These are phyloP conservation scores for Fusarium globosum DNA, from an alignment of 2,329 filamentous ascomycete species.

Conservation along the genomic window DNA sequence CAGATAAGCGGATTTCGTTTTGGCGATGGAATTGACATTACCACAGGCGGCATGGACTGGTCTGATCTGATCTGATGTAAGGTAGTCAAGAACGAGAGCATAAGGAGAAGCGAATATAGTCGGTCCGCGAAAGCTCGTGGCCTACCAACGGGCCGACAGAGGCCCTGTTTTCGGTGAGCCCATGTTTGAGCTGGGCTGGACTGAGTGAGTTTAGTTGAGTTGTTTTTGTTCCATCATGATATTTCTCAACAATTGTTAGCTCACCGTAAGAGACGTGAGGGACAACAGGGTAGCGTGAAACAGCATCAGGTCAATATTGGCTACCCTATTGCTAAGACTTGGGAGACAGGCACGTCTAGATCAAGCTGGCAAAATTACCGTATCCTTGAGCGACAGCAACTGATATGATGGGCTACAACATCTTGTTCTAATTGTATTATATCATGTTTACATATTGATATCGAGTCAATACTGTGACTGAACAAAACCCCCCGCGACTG, in stretches of 20 bases:
- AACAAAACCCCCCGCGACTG: slow-evolving; percentile 15
- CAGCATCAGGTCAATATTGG: not conserved
- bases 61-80: slow-evolving; percentile 11
- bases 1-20: slow-evolving; percentile 37
- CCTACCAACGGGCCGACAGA: slow-evolving; percentile 38
- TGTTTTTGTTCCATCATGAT: slow-evolving; percentile 13
- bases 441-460: slow-evolving; percentile 16
- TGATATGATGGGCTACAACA: not conserved
- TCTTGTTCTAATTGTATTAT: not conserved
- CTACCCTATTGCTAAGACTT: not conserved
- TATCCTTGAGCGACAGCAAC: not conserved
- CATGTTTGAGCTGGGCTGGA: not conserved
- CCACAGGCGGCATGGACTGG: slow-evolving; percentile 26
- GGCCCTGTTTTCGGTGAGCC: slow-evolving; percentile 32
- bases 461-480: slow-evolving; percentile 12
- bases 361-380: not conserved
- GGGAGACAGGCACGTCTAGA: not conserved
- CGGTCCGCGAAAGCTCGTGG: slow-evolving; percentile 42
- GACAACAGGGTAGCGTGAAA: slow-evolving; percentile 19
- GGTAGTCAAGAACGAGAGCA: not conserved
- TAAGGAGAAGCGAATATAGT: slow-evolving; percentile 34
- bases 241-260: slow-evolving; percentile 32
- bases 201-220: not conserved
- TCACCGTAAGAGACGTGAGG: slow-evolving; percentile 16
- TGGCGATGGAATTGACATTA: slow-evolving; percentile 36